Conservation (phyloP, 2,329 filamentous ascomycete genomes). For the Paracoccidioides brasiliensis region DNA sequence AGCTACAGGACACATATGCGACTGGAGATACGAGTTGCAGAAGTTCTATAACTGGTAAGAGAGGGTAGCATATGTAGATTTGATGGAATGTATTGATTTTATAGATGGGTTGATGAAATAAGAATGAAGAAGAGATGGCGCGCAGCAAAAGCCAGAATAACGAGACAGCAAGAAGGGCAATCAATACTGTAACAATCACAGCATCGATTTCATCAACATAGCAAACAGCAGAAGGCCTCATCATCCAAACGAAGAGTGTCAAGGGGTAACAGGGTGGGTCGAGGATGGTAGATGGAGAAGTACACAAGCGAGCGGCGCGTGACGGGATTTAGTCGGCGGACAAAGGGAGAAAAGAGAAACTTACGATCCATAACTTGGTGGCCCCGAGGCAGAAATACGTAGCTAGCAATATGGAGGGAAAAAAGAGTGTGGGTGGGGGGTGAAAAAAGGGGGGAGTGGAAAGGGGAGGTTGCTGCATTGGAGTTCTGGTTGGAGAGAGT, state of each 20-base stretch:
- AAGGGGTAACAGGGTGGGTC: conserved; percentile 1
- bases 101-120: conserved; percentile 27
- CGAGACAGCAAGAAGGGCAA: not conserved
- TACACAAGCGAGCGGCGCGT: conserved; percentile 1
- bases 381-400: conserved; percentile 28
- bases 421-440: conserved; percentile 11
- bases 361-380: conserved; percentile 48
- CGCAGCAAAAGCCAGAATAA: conserved; percentile 3
- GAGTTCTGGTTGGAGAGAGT: conserved; percentile 7
- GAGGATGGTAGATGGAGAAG: not conserved
- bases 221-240: not conserved
- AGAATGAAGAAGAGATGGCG: conserved; percentile 16
- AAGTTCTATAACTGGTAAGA: conserved; percentile 16
- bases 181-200: not conserved
- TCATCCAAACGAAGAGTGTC: not conserved
- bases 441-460: conserved; percentile 23
- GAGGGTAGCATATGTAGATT: conserved; percentile 18
- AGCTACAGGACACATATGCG: conserved; percentile 22
- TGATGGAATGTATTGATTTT: conserved; percentile 25
- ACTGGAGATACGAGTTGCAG: conserved; percentile 17
- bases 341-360: conserved; percentile 26
- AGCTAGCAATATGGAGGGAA: conserved; percentile 16
- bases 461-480: conserved; percentile 14
- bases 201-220: conserved; percentile 1
- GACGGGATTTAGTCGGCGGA: conserved; percentile 1